Evolutionary conservation across 2,329 filamentous ascomycete genomes (phyloP).

Genomic region (Talaromyces sp.): DNA sequence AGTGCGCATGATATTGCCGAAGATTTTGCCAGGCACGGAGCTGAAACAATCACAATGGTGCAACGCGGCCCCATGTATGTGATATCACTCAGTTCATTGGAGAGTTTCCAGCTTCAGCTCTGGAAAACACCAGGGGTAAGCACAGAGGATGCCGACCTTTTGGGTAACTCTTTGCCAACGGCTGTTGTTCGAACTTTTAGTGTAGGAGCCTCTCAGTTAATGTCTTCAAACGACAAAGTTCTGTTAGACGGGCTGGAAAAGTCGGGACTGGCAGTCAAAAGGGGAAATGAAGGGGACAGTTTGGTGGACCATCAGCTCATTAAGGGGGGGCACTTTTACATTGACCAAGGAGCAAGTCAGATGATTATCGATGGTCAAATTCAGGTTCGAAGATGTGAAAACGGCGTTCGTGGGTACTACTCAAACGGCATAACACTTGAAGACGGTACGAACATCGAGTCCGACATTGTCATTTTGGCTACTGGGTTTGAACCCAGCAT

Average conservation of each 20-base stretch:
- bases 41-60: conserved; percentile 5
- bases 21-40: conserved; percentile 7
- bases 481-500: conserved; percentile 1
- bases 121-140: conserved; percentile 11
- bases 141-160: conserved; percentile 9
- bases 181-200: conserved; percentile 6
- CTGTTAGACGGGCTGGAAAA: conserved; percentile 10
- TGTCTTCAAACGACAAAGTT: conserved; percentile 3
- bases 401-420: conserved; percentile 4
- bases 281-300: conserved; percentile 5
- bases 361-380: conserved; percentile 12
- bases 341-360: conserved; percentile 9
- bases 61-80: conserved; percentile 5
- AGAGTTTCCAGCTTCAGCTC: background rate
- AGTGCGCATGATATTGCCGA: conserved; percentile 8
- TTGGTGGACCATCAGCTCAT: conserved; percentile 6
- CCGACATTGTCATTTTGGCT: conserved; percentile 5
- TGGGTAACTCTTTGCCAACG: conserved; percentile 9
- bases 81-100: conserved; percentile 1
- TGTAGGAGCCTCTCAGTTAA: conserved; percentile 6
- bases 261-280: conserved; percentile 5
- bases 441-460: conserved; percentile 7
- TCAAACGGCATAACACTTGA: background rate
- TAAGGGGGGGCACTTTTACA: conserved; percentile 7
- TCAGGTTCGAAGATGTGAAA: conserved; percentile 6